phyloP scores from a whole-genome alignment of 768 basidiomycete species.

The Trametes elegans region DNA sequence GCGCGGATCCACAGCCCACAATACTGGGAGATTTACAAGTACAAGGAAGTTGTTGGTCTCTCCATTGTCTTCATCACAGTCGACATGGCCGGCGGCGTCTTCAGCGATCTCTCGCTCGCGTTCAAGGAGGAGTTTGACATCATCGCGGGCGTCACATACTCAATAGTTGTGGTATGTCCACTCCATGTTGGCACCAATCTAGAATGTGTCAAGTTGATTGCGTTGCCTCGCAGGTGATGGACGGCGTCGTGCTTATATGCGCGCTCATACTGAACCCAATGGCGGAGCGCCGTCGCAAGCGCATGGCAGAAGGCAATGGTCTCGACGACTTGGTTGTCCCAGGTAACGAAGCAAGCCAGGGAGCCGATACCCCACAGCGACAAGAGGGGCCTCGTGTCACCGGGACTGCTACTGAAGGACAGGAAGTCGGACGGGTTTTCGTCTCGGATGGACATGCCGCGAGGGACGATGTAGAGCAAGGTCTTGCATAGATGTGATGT shows the following conservation, averaged over 20 bases:
- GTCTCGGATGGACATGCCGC: too few relatives aligned
- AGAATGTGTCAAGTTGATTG: too few relatives aligned
- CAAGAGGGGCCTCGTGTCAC: too few relatives aligned
- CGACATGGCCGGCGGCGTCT: constrained; percentile 67
- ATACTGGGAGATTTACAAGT: constrained; percentile 71
- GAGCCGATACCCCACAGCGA: too few relatives aligned
- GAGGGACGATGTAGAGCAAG: too few relatives aligned
- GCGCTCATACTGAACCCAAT: constrained; percentile 64
- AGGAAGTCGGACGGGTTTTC: too few relatives aligned
- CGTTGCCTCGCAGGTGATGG: constrained; percentile 59
- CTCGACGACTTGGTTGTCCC: too few relatives aligned
- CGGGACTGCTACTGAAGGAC: too few relatives aligned
- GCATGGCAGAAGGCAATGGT: too few relatives aligned
- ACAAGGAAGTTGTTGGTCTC: constrained; percentile 62
- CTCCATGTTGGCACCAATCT: too few relatives aligned
- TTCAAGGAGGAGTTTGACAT: constrained; percentile 64
- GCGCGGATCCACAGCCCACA: constrained; percentile 45
- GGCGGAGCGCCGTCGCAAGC: constrained; percentile 34
- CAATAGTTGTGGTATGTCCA: constrained; percentile 49
- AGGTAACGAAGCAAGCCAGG: too few relatives aligned
- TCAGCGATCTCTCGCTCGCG: constrained; percentile 62
- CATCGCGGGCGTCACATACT: constrained; percentile 59
- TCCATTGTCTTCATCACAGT: constrained; percentile 65
- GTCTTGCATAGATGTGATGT: too few relatives aligned
- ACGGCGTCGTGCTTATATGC: constrained; percentile 55